Base-by-base conservation (phyloP, 164 flowering plant species). In the Macadamia integrifolia region DNA sequence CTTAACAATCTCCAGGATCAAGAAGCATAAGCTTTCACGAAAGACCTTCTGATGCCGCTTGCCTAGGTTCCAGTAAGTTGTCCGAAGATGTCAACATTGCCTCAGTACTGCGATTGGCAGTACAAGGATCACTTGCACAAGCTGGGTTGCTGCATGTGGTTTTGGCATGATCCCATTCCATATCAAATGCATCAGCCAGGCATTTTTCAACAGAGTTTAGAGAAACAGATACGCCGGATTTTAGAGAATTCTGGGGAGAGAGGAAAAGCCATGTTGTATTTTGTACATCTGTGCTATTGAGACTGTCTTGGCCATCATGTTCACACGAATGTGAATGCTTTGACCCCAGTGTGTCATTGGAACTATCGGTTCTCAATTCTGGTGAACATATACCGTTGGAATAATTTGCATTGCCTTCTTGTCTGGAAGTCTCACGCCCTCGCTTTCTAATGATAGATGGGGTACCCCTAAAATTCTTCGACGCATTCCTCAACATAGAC, bases 391-490 rank as follows among this genome's bases (percentile, higher is more conserved):
- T 9, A 6, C 49, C 73, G 49, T 61, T 62, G 52, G 23, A 48
- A 46, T 66, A 44, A 61, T 30, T 71, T 61, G 65, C 58, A 71
- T 58, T 55, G 10, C 52, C 57, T 17, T 29, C 50, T 13, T 17
- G 53, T 18, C 43, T 70, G 61, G 61, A 60, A 59, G 69, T 28
- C 49, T 28, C 53, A 52, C 70, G 64, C 32, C 42, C 62, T 66
- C 83, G 66, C 63, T 78, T 86, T 46, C 91, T 79, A 4, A 87
- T 76, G 29, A 87, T 87, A 17, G 86, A 80, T 15, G 88, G 91
- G 35, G 76, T 77, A 43, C 69, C 76, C 46, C 63, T 61, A 65
- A 69, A 87, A 62, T 72, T 82, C 71, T 57, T 74, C 6, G 87
- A 87, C 32, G 79, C 80, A 18, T 46, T 80, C 74, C 77, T 83